phyloP scores from a whole-genome alignment of 495 filamentous ascomycete species.

The Neurospora sp. region DNA sequence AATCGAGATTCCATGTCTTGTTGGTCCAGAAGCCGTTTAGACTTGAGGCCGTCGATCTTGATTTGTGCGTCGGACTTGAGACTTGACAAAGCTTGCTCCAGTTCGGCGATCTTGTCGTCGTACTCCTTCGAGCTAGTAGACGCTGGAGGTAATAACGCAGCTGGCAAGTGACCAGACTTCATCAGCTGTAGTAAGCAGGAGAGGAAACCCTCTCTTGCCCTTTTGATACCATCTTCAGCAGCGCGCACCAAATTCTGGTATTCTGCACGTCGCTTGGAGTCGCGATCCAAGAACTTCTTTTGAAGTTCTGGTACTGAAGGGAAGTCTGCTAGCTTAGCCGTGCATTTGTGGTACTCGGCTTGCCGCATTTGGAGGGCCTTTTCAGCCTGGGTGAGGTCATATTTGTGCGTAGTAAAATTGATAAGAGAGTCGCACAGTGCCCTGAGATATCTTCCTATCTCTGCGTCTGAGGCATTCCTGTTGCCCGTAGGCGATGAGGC shows the following conservation, averaged over 20 bases:
- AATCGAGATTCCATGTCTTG: neutral
- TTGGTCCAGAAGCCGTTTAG: neutral
- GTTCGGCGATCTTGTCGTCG: neutral
- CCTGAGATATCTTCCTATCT: neutral
- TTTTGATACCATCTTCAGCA: neutral
- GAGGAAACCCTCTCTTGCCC: neutral
- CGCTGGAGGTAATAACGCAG: neutral
- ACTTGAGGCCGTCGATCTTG: neutral
- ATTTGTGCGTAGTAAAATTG: neutral
- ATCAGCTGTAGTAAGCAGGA: neutral
- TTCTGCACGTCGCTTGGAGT: neutral
- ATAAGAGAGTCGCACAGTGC: neutral
- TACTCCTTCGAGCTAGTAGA: neutral
- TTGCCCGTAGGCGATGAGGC: neutral
- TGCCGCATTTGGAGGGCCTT: conserved; percentile 8
- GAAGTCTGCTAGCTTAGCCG: conserved; percentile 18
- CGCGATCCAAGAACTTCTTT: conserved; percentile 4
- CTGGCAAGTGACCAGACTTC: neutral
- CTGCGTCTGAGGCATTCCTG: neutral
- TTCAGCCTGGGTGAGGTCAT: neutral
- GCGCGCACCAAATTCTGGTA: neutral
- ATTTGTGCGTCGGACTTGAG: neutral
- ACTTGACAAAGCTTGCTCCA: neutral
- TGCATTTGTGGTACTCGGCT: conserved; percentile 15
- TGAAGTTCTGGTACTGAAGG: conserved; percentile 22